Evolutionary conservation across 1,284 basidiomycete genomes (phyloP), one percentile per base, ranked within the genome.

Genomic region (Leccinum subspadiceum): DNA sequence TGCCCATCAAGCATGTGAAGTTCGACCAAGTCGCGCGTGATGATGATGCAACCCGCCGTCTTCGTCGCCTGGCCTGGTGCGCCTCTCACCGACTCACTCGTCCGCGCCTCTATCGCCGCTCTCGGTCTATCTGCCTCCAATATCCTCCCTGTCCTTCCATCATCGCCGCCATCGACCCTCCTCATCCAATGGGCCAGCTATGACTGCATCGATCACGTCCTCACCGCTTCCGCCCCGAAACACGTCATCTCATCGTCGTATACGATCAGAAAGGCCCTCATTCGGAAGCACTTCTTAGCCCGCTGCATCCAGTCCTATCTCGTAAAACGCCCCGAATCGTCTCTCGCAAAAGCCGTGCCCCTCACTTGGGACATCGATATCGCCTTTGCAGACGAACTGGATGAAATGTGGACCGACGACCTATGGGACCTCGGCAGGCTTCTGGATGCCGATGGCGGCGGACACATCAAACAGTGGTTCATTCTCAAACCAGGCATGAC

Each of bases 401-500:
- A 98, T 68, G 97, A 98, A 73, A 80, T 96, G 70, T 92, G 96
- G 82, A 77, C 85, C 53, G 96, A 99, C 72, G 97, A 99, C 62
- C 81, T 99, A 26, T 99, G 90, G 80, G 95, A 98, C 58, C 82
- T 99, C 9, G 84, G 82, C 2, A 76, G 84, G 58, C 77, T 81
- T 29, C 79, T 98, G 35, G 81, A 86, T 29, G 73, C 49, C 12
- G 55, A 66, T 22, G 29, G 71, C 12, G 29, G 71, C 12, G 51
- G 10, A 46, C 39, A 73, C 41, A 72, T 76, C 1, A 66, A 74
- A 6, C 84, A 78, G 62, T 94, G 95, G 94, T 98, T 88, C 82
- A 96, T 98, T 60, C 76, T 99, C 57, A 99, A 99, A 76, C 96
- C 97, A 41, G 94, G 94, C 10, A 97, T 99, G 90, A 90, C 96